These are phyloP conservation scores for Apiospora koreana DNA, from an alignment of 2,329 filamentous ascomycete species.

Conservation along the genomic window DNA sequence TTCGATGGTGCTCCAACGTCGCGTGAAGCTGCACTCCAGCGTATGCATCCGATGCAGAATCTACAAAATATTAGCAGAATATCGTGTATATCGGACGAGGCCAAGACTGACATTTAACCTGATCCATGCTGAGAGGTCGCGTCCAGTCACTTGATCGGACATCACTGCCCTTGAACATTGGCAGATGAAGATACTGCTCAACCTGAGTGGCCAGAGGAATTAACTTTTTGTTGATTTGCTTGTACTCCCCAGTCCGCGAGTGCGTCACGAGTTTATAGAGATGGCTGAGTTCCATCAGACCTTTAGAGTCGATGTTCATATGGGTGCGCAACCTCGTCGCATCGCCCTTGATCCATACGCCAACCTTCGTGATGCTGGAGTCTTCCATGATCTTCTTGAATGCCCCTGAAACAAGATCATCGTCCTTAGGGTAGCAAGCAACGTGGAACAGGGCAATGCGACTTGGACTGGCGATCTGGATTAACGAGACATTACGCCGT, in stretches of 20 bases:
- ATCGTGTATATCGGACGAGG: background rate
- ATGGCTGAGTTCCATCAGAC: constrained; percentile 80
- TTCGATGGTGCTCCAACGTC: constrained; percentile 68
- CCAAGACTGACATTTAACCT: constrained; percentile 67
- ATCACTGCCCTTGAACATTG: constrained; percentile 70
- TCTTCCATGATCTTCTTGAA: constrained; percentile 75
- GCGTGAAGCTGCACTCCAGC: constrained; percentile 74
- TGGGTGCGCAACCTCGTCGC: constrained; percentile 67
- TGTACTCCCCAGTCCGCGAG: constrained; percentile 49
- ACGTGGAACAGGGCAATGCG: constrained; percentile 83
- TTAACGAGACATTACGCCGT: constrained; percentile 74
- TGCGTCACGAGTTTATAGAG: constrained; percentile 77
- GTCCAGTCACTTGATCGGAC: constrained; percentile 80
- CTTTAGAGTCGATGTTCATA: constrained; percentile 64
- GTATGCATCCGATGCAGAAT: constrained; percentile 83
- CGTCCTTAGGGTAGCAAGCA: constrained; percentile 57
- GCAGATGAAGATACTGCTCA: constrained; percentile 68
- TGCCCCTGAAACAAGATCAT: constrained; percentile 68
- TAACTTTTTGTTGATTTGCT: constrained; percentile 64
- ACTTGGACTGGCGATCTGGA: constrained; percentile 78
- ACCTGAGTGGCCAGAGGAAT: constrained; percentile 72
- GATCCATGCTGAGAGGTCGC: constrained; percentile 57
- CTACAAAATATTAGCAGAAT: constrained; percentile 41
- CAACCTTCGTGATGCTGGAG: constrained; percentile 68
- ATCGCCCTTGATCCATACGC: constrained; percentile 74